Base-by-base conservation (phyloP, 108 stramenopile species). In the Aurantiochytrium sp. region DNA sequence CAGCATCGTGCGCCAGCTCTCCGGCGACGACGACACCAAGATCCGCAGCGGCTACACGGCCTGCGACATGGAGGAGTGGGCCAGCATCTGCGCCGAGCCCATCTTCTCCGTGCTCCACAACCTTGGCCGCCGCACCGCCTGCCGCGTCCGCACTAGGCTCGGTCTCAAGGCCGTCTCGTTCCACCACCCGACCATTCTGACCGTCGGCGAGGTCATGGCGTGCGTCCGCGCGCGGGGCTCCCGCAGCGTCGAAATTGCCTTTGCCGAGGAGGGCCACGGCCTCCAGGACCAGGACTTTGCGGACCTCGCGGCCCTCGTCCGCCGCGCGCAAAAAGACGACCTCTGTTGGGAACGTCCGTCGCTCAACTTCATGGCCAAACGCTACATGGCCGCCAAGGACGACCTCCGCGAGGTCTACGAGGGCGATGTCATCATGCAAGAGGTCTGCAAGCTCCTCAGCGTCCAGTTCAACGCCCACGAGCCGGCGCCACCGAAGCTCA, bases 351-450 rank as follows among this genome's bases (percentile, higher is more conserved):
- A 48, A 48, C 73, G 73, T 39, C 12, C 42, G 10, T 39, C 73
- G 21, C 15, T 81, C 73, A 81, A 81, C 45, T 81, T 81, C 2
- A 81, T 81, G 73, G 73, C 73, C 42, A 81, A 81, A 24, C 73
- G 73, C 27, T 81, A 81, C 73, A 81, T 81, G 73, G 45, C 39
- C 10, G n/a, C 42, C 39, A 48, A 81, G 30, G 73, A 81, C 24
- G 73, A 81, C 73, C 50, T 24, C 17, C 45, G 39, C 39, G 12
- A 41, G n/a, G 73, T 81, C 24, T 81, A 81, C 73, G 42, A 81
- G 73, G 73, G 32, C 0, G 73, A 81, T 81, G 73, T 81, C n/a
- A 81, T 81, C 24, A 81, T 81, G 73, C 73, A 81, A 24, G 73
- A 81, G 30, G 45, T 81, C 1, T 81, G 73, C 73, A 81, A 81